phyloP scores from a whole-genome alignment of 306 rosid species.

The Neltuma alba region DNA sequence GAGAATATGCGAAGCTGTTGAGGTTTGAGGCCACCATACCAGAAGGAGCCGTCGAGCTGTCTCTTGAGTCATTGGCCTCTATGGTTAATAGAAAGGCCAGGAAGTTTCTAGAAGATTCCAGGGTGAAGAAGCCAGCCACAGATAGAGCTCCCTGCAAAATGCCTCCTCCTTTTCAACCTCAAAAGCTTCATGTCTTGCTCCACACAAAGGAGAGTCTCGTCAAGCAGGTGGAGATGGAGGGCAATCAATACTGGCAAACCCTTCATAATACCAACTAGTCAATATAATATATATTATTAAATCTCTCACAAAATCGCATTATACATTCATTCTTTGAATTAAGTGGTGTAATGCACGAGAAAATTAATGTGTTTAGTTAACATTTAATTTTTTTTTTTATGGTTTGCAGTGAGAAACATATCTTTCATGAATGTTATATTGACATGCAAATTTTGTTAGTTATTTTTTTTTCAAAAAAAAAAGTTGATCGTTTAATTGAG shows the following conservation, averaged over 20 bases:
- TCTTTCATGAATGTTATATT: too few species aligned
- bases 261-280: neutral
- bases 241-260: neutral
- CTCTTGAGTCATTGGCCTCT: neutral
- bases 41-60: neutral
- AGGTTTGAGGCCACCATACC: neutral
- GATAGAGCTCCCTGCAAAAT: neutral
- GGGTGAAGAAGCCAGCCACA: neutral
- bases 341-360: neutral
- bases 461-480: too few species aligned
- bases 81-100: neutral
- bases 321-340: neutral
- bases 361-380: neutral
- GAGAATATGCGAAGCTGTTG: neutral
- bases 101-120: conserved; percentile 3
- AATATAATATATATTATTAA: neutral
- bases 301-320: neutral
- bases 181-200: neutral
- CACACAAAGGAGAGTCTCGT: neutral
- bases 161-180: neutral
- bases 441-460: too few species aligned
- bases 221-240: conserved; percentile 1
- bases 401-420: neutral
- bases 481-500: too few species aligned
- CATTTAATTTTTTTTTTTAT: neutral